Conservation (phyloP, 1,284 basidiomycete species). For the Apiotrichum gracile region DNA sequence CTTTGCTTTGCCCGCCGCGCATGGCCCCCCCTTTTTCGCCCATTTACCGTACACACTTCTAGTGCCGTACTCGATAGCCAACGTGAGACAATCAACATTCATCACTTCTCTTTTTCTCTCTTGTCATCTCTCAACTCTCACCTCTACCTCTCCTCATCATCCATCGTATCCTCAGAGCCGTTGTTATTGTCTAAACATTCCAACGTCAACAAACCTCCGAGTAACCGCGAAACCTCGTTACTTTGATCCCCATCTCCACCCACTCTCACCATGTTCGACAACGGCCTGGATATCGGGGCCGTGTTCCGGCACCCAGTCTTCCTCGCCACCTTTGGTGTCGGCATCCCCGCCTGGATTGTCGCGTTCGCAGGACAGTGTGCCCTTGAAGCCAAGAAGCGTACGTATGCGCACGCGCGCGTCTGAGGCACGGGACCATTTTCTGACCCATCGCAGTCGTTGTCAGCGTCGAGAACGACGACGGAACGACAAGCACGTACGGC, state of each 20-base stretch:
- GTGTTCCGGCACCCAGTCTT: constrained; percentile 86
- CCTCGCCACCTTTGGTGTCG: constrained; percentile 74
- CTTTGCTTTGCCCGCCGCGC: too few relatives aligned
- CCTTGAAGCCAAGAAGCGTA: constrained; percentile 12
- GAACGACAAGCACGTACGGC: too few relatives aligned
- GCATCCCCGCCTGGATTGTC: constrained; percentile 82
- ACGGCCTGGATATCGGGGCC: constrained; percentile 31
- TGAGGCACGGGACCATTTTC: too few relatives aligned
- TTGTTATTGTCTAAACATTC: too few relatives aligned
- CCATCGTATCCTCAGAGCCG: too few relatives aligned
- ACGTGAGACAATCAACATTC: not conserved
- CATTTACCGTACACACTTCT: too few relatives aligned
- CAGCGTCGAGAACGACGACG: too few relatives aligned
- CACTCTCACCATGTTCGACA: constrained; percentile 22
- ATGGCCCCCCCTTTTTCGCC: too few relatives aligned
- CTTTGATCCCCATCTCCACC: not conserved
- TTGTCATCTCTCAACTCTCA: too few relatives aligned
- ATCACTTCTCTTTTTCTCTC: not conserved
- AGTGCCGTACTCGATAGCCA: too few relatives aligned
- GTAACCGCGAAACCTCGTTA: not conserved
- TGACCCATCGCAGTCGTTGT: not conserved
- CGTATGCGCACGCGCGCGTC: not conserved
- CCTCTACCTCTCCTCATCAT: not conserved
- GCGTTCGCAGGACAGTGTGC: constrained; percentile 59
- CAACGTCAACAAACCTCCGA: not conserved